Evolutionary conservation across 2,329 filamentous ascomycete genomes (phyloP).

Genomic region (Beauveria sp.): DNA sequence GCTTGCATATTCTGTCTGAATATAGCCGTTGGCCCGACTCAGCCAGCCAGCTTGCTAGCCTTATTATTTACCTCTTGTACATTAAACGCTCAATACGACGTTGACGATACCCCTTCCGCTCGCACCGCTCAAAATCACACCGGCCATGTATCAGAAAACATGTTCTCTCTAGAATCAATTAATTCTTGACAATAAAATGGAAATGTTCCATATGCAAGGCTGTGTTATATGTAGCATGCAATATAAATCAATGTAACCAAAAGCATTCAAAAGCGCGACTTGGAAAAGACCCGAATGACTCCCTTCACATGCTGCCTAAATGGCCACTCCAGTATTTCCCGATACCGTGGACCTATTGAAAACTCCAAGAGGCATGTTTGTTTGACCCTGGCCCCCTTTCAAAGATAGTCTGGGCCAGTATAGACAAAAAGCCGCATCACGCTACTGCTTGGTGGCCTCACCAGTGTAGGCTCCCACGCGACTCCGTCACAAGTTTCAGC

Average conservation of each 20-base stretch:
- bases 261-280: not conserved
- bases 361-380: not conserved
- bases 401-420: not conserved
- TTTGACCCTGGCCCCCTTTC: not conserved
- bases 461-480: not conserved
- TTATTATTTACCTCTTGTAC: not conserved
- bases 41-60: not conserved
- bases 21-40: not conserved
- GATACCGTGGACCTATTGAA: slow-evolving; percentile 8
- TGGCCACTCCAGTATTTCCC: slow-evolving; percentile 10
- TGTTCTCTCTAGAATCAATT: not conserved
- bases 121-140: not conserved
- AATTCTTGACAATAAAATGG: not conserved
- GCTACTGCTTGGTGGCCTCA: not conserved
- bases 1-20: not conserved
- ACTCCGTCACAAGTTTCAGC: slow-evolving; percentile 3
- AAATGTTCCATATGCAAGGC: slow-evolving; percentile 2
- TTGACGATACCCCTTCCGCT: slow-evolving; percentile 6
- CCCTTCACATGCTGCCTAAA: slow-evolving; percentile 22
- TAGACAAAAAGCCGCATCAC: not conserved
- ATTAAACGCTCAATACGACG: slow-evolving; percentile 11
- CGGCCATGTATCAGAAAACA: not conserved
- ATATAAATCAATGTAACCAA: slow-evolving; percentile 7
- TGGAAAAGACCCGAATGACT: slow-evolving; percentile 18
- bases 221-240: slow-evolving; percentile 6